Evolutionary conservation across 2,329 filamentous ascomycete species (phyloP), one percentile per base, ranked within the genome.

Genomic region (Penicillium sp.): DNA sequence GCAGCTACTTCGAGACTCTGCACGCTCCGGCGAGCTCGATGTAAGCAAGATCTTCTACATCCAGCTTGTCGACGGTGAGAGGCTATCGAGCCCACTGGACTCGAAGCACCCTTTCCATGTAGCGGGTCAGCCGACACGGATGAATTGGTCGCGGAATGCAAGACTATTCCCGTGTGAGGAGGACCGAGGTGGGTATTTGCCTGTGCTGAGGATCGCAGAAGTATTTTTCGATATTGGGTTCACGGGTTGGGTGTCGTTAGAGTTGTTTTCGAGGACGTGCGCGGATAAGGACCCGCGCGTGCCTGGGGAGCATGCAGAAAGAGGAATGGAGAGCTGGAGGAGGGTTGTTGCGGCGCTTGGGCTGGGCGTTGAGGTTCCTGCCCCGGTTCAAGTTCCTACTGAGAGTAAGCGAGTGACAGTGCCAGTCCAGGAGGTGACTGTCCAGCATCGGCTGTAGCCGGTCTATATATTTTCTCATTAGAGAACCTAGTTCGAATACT

Each of bases 91-190:
- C 11, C 90, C 90, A 0, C 75, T 93, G 8, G 68, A 83, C 2
- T 71, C 81, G 21, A 82, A 81, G 1, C 88, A 91, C 71, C 73
- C 79, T 6, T 90, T 85, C 69, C 84, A 89, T 76, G 78, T 85
- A 8, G 73, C 82, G 0, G 82, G 80, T 5, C 88, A 90, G 74
- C 84, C 83, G 17, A 71, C 85, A 2, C 79, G 88, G 3, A 93
- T 94, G 91, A 91, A 85, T 70, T 94, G 91, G 91, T 91, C 86
- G 44, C 79, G 91, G 19, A 93, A 93, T 72, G 91, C 89, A 65
- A 81, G 91, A 19, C 74, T 90, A 3, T 92, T 90, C 70, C 86
- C 90, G 64, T 88, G 90, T 67, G 79, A 89, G 72, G 76, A 83
- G 71, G 77, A 86, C 3, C 76, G 81, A 2, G 88, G 88, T 0